Evolutionary conservation across 768 basidiomycete species (phyloP), one percentile per base, ranked within the genome.

Genomic region (Agaricus blazei): DNA sequence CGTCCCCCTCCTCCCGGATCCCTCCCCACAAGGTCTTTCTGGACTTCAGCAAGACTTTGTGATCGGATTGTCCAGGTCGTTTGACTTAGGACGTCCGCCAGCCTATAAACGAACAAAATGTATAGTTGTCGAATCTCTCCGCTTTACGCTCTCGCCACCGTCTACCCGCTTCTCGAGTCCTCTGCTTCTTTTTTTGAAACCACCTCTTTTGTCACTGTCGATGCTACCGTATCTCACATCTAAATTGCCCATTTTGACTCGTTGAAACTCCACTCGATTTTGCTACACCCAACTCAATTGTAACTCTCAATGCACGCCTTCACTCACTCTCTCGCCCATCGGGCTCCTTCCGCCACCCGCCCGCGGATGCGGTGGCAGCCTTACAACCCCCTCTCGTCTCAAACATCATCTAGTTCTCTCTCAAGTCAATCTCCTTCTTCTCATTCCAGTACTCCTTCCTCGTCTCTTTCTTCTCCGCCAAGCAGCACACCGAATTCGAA

Each of bases 351-450:
- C 58, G 79, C 82, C 1, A 75, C 87, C 56, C 83, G 88, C 62
- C 72, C 84, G 48, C 74, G 86, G 67, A 74, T 84, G 62, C 85
- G 90, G 63, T 91, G 89, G 88, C 90, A 90, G 72, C 89, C 89
- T 61, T 92, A 90, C 69, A 71, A 74, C 60, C 66, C 82, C 51
- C 68, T 76, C 52, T 65, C 70, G 52, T 70, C 70, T 44, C 63
- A 78, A 43, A 70, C 75, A 26, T 68, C 67, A 44, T 71, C 73
- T 26, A 68, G 68, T 12, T 50, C 48, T 66, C 72, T 57, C 26
- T 52, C 61, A 54, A 67, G 76, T 57, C 68, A 68, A 57, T 78
- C 80, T 43, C 73, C 76, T 11, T 45, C 66, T 41, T 61, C 75
- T 40, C 80, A 76, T 74, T 75, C 82, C 57, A 71, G 80, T 70